Percentiles rank a stretch among this genome's conserved stretches.
Evolutionary conservation across 2,329 filamentous ascomycete genomes (phyloP).

Genomic region (Fusarium stilboides): DNA sequence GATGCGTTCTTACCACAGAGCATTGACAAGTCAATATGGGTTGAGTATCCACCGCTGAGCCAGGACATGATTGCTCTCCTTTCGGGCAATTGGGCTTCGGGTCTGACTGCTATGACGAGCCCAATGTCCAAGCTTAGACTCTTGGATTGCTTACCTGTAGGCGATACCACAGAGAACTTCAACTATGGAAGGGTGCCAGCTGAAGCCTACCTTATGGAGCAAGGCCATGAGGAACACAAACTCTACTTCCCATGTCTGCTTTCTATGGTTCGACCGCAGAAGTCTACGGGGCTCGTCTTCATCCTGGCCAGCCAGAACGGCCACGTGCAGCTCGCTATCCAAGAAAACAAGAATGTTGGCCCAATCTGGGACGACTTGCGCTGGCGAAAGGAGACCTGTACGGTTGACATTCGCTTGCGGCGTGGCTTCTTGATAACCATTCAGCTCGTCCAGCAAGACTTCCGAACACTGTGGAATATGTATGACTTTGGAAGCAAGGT

Average conservation of each 20-base stretch:
- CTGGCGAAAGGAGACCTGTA: constrained; percentile 79
- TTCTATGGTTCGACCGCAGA: constrained; percentile 79
- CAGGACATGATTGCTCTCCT: constrained; percentile 80
- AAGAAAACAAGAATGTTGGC: constrained; percentile 76
- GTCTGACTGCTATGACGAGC: constrained; percentile 64
- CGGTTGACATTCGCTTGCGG: constrained; percentile 79
- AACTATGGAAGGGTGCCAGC: constrained; percentile 85
- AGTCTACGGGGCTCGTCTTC: constrained; percentile 79
- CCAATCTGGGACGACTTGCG: constrained; percentile 86
- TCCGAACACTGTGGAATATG: constrained; percentile 83
- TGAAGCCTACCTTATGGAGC: constrained; percentile 81
- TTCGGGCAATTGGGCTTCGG: constrained; percentile 71
- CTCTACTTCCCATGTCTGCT: constrained; percentile 81
- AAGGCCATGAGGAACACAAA: constrained; percentile 76
- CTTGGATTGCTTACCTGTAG: constrained; percentile 79
- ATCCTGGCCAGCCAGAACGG: constrained; percentile 85
- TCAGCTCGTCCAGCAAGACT: constrained; percentile 82
- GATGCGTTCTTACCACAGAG: constrained; percentile 80
- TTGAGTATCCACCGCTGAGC: constrained; percentile 81
- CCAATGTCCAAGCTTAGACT: constrained; percentile 67
- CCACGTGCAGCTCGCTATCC: constrained; percentile 81
- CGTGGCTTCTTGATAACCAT: constrained; percentile 82
- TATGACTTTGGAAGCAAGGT: constrained; percentile 88
- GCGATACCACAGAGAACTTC: constrained; percentile 81
- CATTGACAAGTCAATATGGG: constrained; percentile 86